phyloP scores from a whole-genome alignment of 2,329 filamentous ascomycete genomes.

The Xylariaceae sp. region DNA sequence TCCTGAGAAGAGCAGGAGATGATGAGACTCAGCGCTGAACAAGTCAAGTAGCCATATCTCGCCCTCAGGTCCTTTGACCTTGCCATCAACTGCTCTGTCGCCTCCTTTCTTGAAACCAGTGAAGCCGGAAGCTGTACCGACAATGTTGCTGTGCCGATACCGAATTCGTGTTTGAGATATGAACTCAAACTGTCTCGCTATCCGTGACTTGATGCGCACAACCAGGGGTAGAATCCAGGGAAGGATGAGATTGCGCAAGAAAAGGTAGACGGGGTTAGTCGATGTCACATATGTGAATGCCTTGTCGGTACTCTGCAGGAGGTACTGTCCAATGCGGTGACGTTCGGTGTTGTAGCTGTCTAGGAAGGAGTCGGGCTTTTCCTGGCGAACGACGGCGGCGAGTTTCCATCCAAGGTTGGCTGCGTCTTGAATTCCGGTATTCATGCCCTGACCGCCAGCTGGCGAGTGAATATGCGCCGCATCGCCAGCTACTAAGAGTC shows the following conservation, averaged over 20 bases:
- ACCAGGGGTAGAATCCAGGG: conserved; percentile 36
- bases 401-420: conserved; percentile 49
- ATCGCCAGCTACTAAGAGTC: conserved; percentile 52
- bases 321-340: conserved; percentile 39
- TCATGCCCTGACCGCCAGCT: conserved; percentile 53
- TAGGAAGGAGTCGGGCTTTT: conserved; percentile 37
- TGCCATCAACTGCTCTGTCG: conserved; percentile 40
- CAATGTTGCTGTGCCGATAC: conserved; percentile 35
- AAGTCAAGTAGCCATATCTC: conserved; percentile 26
- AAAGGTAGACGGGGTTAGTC: conserved; percentile 32
- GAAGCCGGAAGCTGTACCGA: conserved; percentile 27
- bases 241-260: conserved; percentile 37
- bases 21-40: conserved; percentile 21
- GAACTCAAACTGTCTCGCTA: conserved; percentile 30
- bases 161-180: conserved; percentile 38
- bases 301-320: conserved; percentile 38
- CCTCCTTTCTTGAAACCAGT: conserved; percentile 39
- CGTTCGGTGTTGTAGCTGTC: conserved; percentile 45
- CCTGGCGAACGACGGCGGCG: conserved; percentile 36
- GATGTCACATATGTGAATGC: conserved; percentile 36
- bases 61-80: conserved; percentile 16
- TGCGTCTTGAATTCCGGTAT: conserved; percentile 46
- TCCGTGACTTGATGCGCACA: conserved; percentile 21
- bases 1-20: conserved; percentile 29
- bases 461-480: conserved; percentile 53